phyloP scores from a whole-genome alignment of 768 basidiomycete species.

The Boletus rufocinnamomeus region DNA sequence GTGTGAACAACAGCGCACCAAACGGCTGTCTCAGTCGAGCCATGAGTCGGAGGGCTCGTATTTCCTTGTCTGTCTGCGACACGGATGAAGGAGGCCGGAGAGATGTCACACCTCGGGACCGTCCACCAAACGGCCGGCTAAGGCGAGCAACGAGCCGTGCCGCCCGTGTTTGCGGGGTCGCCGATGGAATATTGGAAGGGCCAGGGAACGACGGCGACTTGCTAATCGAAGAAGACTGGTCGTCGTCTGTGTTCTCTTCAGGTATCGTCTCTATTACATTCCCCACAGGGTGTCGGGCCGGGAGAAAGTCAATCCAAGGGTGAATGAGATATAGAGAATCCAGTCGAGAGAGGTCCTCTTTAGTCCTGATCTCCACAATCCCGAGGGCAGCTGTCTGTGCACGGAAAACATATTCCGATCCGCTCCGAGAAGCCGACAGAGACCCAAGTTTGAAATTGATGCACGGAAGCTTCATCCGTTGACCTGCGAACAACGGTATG shows the following conservation, averaged over 20 bases:
- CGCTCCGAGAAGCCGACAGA: neutral
- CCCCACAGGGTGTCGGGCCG: neutral
- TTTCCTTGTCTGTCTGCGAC: too few relatives aligned
- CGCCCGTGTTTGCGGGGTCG: neutral
- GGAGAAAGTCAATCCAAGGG: slow-evolving; percentile 2
- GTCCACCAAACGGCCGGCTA: neutral
- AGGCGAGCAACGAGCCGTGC: neutral
- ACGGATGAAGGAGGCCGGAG: too few relatives aligned
- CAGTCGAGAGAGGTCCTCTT: neutral
- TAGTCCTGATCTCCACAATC: neutral
- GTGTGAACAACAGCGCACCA: too few relatives aligned
- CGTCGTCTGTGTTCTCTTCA: neutral
- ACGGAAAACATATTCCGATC: neutral
- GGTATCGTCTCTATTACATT: neutral
- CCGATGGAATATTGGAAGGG: neutral
- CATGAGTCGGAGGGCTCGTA: too few relatives aligned
- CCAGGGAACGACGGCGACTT: neutral
- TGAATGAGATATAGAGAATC: neutral
- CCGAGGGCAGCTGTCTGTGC: neutral
- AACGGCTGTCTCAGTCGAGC: too few relatives aligned
- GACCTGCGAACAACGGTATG: neutral
- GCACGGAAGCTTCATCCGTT: slow-evolving; percentile 13
- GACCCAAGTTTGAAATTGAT: slow-evolving; percentile 7
- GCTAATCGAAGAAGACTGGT: neutral
- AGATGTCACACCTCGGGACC: neutral